Percentiles rank a stretch among this genome's conserved stretches.
Evolutionary conservation across 306 rosid genomes (phyloP).

Genomic region (Spatholobus suberectus): DNA sequence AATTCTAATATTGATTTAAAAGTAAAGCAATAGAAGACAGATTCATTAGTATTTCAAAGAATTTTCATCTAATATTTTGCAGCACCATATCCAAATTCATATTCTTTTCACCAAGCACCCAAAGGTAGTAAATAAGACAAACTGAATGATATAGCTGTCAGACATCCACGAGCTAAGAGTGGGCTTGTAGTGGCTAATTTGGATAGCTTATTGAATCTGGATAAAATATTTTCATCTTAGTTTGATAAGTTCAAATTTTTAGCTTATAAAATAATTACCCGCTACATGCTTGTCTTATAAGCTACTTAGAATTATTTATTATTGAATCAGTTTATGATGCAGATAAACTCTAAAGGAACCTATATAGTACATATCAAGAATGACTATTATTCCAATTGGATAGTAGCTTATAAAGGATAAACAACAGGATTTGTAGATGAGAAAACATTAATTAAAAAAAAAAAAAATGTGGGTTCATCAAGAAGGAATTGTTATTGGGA

Average conservation of each 20-base stretch:
- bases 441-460: neutral
- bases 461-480: neutral
- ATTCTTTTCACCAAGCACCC: slow-evolving; percentile 2
- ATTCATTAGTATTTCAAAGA: slow-evolving; percentile 28
- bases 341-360: slow-evolving; percentile 31
- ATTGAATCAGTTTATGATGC: slow-evolving; percentile 21
- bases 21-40: slow-evolving; percentile 4
- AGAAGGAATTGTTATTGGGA: slow-evolving; percentile 19
- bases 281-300: neutral
- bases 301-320: slow-evolving; percentile 22
- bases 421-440: slow-evolving; percentile 10
- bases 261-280: slow-evolving; percentile 29
- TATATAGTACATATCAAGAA: slow-evolving; percentile 13
- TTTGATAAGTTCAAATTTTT: neutral
- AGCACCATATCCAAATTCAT: slow-evolving; percentile 25
- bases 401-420: slow-evolving; percentile 7
- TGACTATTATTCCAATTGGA: slow-evolving; percentile 10
- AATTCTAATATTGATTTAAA: slow-evolving; percentile 17
- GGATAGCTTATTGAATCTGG: slow-evolving; percentile 5
- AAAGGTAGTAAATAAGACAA: slow-evolving; percentile 18
- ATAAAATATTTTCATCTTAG: slow-evolving; percentile 8
- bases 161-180: slow-evolving; percentile 11
- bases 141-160: slow-evolving; percentile 9
- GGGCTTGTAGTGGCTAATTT: slow-evolving; percentile 3
- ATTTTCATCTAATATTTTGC: slow-evolving; percentile 27